Evolutionary conservation across 148 eudicot species (phyloP), one percentile per base, ranked within the genome.

Genomic region (Spergularia bocconei): DNA sequence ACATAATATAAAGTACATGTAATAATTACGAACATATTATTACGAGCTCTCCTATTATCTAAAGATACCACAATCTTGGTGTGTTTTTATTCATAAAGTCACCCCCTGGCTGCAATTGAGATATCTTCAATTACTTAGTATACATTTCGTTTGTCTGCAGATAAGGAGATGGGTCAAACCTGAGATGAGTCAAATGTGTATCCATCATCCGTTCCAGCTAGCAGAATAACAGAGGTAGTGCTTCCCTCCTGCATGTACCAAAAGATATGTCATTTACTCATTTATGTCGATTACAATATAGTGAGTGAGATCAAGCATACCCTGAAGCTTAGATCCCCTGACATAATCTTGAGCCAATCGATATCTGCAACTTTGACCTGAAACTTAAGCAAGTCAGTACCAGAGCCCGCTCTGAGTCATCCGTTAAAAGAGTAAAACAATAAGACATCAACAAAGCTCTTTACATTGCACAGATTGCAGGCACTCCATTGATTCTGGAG

Each of bases 301-400:
- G 13, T 59, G 23, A 38, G 20, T 36, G 55, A 41, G 33, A 57
- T 36, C 74, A 56, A 75, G 53, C 81, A 25, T 85, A 89, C 92
- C 91, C 82, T 79, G 64, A 93, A 70, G 85, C 97, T 91, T 63
- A 82, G 86, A 75, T 85, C 91, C 13, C 84, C 90, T 8, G 89
- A 79, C 59, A 74, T 78, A 75, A 93, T 86, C 81, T 86, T 88
- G 56, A 93, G 80, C 98, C 98, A 93, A 70, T 91, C 98, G 65
- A 89, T 73, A 64, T 89, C 98, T 15, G 98, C 90, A 79, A 93
- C 98, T 85, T 86, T 90, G 38, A 91, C 87, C 92, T 89, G 78
- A 77, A 59, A 65, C 38, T 53, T 23, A 29, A 63, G 62, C 23
- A 51, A 47, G 72, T 77, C 10, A 57, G 78, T 72, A 52, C 39